These are phyloP conservation scores for Axilococcus clingmanii DNA, from an alignment of 139 green algal species.

Conservation along the genomic window DNA sequence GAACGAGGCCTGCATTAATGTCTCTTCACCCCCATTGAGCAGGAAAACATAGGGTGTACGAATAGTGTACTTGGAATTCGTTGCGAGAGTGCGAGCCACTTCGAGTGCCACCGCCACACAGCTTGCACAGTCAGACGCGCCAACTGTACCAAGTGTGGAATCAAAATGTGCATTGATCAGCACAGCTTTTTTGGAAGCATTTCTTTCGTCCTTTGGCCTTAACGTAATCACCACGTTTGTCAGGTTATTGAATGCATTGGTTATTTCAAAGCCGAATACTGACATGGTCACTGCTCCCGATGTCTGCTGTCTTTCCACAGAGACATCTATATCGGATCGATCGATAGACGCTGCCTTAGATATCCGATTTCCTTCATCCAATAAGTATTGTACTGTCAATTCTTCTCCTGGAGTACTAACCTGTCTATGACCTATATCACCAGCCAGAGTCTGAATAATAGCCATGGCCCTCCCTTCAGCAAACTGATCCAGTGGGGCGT, in stretches of 20 bases:
- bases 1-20: conserved; percentile 26
- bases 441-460: conserved; percentile 28
- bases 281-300: not conserved
- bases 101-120: conserved; percentile 53
- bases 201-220: conserved; percentile 4
- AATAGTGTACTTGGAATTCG: conserved; percentile 14
- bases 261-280: conserved; percentile 35
- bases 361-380: not conserved
- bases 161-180: conserved; percentile 43
- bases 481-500: conserved; percentile 18
- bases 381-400: conserved; percentile 17
- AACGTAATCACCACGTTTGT: conserved; percentile 43
- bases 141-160: conserved; percentile 29
- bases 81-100: conserved; percentile 35
- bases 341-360: not conserved
- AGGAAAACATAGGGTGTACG: conserved; percentile 48
- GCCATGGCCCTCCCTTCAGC: conserved; percentile 39
- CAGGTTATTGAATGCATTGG: conserved; percentile 53
- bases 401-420: conserved; percentile 21
- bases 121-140: conserved; percentile 39
- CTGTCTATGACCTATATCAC: conserved; percentile 33
- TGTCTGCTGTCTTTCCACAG: conserved; percentile 13
- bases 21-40: conserved; percentile 57
- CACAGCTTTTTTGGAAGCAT: conserved; percentile 14
- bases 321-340: conserved; percentile 14